phyloP scores from a whole-genome alignment of 1,139 yeast species.

The Candida gigantensis region DNA sequence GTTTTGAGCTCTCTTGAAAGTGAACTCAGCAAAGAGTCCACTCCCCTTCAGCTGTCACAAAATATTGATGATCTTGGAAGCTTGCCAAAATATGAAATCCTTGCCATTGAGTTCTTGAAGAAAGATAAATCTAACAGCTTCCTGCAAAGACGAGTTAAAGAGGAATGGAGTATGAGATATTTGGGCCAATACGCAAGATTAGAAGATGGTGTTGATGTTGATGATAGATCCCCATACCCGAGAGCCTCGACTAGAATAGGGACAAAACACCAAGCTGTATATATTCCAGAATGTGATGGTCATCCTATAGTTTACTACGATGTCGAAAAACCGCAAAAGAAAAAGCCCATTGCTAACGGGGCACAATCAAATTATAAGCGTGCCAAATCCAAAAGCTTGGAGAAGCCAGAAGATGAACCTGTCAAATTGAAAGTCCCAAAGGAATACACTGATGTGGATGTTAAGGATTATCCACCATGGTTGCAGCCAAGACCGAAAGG shows the following conservation, averaged over 20 bases:
- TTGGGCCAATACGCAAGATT: conserved; percentile 74
- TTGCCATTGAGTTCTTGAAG: conserved; percentile 55
- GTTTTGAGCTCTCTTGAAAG: conserved; percentile 21
- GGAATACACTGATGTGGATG: conserved; percentile 42
- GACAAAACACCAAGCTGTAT: conserved; percentile 68
- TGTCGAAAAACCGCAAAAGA: conserved; percentile 22
- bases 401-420: conserved; percentile 28
- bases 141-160: conserved; percentile 50
- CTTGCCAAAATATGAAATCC: conserved; percentile 60
- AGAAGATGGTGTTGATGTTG: conserved; percentile 78
- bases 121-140: conserved; percentile 44
- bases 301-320: conserved; percentile 74
- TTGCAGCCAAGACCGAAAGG: conserved; percentile 78
- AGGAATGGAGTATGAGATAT: conserved; percentile 83
- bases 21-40: conserved; percentile 7
- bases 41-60: conserved; percentile 8
- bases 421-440: conserved; percentile 47
- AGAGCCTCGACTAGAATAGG: conserved; percentile 81
- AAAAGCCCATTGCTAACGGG: conserved; percentile 9
- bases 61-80: background rate
- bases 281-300: conserved; percentile 61
- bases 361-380: conserved; percentile 3
- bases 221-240: conserved; percentile 77
- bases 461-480: conserved; percentile 67
- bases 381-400: conserved; percentile 21